A percentile compares a stretch with the other conserved stretches of the same genome.
phyloP scores from a whole-genome alignment of 164 flowering plant species.

The Magnolia changhungtana region DNA sequence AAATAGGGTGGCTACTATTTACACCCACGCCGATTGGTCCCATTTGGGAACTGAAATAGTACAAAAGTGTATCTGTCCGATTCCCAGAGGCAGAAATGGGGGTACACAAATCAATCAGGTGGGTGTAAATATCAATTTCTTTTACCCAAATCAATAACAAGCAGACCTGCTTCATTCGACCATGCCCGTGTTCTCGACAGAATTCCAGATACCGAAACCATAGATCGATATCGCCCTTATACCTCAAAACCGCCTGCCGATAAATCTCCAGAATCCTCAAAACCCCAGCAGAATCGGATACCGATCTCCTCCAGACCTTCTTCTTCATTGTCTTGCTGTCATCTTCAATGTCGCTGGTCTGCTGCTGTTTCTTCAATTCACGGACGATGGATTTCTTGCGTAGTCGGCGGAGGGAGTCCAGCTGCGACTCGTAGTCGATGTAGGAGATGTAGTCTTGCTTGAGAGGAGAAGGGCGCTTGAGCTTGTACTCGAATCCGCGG shows the following conservation, averaged over 20 bases:
- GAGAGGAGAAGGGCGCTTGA: conserved; percentile 74
- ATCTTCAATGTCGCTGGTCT: neutral
- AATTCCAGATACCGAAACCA: conserved; percentile 93
- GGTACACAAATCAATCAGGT: neutral
- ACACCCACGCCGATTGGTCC: neutral
- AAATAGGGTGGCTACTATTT: too few species aligned
- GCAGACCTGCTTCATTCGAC: conserved; percentile 78
- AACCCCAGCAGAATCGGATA: conserved; percentile 61
- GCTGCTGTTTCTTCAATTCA: conserved; percentile 6
- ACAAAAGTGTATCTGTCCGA: neutral
- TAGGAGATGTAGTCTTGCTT: conserved; percentile 76
- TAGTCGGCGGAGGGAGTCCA: conserved; percentile 62
- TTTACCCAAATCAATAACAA: too few species aligned
- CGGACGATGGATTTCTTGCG: conserved; percentile 45
- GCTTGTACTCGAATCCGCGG: conserved; percentile 78
- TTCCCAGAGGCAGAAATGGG: neutral
- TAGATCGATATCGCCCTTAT: conserved; percentile 75
- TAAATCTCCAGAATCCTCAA: conserved; percentile 59
- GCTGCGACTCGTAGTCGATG: conserved; percentile 74
- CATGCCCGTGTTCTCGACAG: conserved; percentile 56
- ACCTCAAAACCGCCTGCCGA: conserved; percentile 51
- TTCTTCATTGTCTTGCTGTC: conserved; percentile 18
- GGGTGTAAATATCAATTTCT: neutral
- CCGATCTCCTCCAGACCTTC: conserved; percentile 43
- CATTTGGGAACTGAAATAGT: neutral